phyloP scores from a whole-genome alignment of 192 early-diverging fungal genomes.

The Endogone sp. region DNA sequence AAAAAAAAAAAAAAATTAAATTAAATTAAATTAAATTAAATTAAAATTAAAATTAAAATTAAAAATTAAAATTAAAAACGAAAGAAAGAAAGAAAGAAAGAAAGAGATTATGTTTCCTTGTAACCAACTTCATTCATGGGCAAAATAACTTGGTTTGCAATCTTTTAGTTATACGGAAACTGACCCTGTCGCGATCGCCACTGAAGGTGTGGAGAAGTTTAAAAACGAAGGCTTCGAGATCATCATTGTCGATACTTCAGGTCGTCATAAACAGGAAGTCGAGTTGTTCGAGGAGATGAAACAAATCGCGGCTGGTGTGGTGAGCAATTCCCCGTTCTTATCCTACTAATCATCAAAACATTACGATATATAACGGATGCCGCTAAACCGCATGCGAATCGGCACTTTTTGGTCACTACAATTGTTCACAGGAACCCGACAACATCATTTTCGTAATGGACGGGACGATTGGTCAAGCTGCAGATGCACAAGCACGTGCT shows the following conservation, averaged over 20 bases:
- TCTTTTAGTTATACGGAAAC: constrained; percentile 83
- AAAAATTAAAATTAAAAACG: too few species aligned
- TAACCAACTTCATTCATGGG: too few species aligned
- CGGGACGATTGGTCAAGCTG: constrained; percentile 96
- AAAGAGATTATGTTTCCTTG: too few species aligned
- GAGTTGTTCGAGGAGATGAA: constrained; percentile 97
- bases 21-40: too few species aligned
- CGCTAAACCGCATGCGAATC: background rate
- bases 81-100: too few species aligned
- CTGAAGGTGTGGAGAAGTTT: constrained; percentile 92
- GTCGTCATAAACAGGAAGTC: constrained; percentile 90
- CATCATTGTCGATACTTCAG: constrained; percentile 98
- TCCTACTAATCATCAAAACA: background rate
- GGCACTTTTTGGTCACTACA: constrained; percentile 4
- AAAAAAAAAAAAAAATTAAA: too few species aligned
- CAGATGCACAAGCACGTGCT: constrained; percentile 86
- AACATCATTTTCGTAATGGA: constrained; percentile 98
- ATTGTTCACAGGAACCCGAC: constrained; percentile 67
- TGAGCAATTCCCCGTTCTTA: constrained; percentile 31
- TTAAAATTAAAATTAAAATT: too few species aligned
- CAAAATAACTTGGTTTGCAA: too few species aligned
- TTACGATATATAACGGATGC: background rate
- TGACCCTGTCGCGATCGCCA: constrained; percentile 87
- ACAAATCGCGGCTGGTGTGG: constrained; percentile 83
- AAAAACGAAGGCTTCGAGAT: constrained; percentile 92